A percentile compares a stretch with the other conserved stretches of the same genome.
Evolutionary conservation across 345 rosid species (phyloP).

Genomic region (Stellera chamaejasme): DNA sequence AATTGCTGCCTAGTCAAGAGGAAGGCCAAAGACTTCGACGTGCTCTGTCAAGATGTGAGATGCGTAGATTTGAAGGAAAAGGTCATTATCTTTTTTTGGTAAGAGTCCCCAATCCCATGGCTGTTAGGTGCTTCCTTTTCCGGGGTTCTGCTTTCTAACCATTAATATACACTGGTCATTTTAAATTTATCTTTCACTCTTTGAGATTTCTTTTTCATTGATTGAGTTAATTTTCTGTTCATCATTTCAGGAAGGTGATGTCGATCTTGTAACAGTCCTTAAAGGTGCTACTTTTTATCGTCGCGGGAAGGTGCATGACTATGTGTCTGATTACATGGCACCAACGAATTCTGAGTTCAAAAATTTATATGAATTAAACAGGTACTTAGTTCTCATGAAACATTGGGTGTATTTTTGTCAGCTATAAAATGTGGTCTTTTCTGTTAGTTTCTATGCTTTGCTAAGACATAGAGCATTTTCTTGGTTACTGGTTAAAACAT

Average conservation of each 20-base stretch:
- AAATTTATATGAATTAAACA: conserved; percentile 13
- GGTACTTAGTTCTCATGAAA: conserved; percentile 6
- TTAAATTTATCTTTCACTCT: background rate
- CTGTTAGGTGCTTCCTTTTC: conserved; percentile 1
- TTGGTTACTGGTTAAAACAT: too few species aligned
- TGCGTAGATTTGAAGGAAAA: conserved; percentile 23
- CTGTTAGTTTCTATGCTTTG: too few species aligned
- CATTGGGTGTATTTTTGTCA: too few species aligned
- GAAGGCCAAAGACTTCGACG: conserved; percentile 32
- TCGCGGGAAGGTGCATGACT: conserved; percentile 36
- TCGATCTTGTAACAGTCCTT: conserved; percentile 46
- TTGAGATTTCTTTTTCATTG: background rate
- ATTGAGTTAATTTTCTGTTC: background rate
- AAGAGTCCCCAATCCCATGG: conserved; percentile 12
- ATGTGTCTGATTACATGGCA: conserved; percentile 43
- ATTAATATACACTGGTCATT: too few species aligned
- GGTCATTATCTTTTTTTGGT: conserved; percentile 72
- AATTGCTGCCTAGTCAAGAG: conserved; percentile 36
- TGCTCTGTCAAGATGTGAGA: conserved; percentile 22
- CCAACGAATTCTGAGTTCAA: conserved; percentile 40
- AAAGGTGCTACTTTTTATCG: conserved; percentile 54
- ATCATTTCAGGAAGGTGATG: conserved; percentile 46
- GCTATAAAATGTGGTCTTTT: too few species aligned
- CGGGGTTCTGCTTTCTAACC: too few species aligned
- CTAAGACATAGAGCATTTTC: too few species aligned